Evolutionary conservation across 192 early-diverging fungal species (phyloP), one percentile per base, ranked within the genome.

Genomic region (Haplosporangium gracile): DNA sequence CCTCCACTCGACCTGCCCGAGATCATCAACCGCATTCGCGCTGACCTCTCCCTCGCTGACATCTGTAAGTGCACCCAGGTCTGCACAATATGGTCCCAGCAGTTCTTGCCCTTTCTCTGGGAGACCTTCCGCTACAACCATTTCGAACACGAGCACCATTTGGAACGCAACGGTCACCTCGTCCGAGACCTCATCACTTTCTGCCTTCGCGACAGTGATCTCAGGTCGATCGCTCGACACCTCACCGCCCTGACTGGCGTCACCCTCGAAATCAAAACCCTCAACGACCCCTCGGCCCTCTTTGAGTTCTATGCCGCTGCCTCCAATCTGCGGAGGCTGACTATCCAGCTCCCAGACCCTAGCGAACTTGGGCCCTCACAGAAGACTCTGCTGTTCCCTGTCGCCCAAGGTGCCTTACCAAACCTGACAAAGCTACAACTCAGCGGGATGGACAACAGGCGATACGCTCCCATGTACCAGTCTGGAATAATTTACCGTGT

Each of bases 51-150:
- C 4, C 2, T 49, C 18, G 13, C 55, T 8, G 81, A 82, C 32
- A 20, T 82, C 29, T 34, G 68, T 34, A 82, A 77, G 47, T 82
- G 81, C 49, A 72, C 29, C 26, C 68, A 60, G 36, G 70, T 82
- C 26, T 82, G 36, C 70, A 18, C n/a, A 22, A 73, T 49, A 6
- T 82, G 81, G 81, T 36, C 47, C n/a, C 32, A 26, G 26, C 51
- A 68, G 53, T 82, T 82, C 49, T 20, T 16, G 24, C 75, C 75
- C 1, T 82, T 82, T n/a, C 69, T 82, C 73, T 82, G 81, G 75
- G 75, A 82, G 20, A 26, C 57, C 9, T 13, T 65, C 11, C 72
- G 71, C 39, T 82, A 49, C 42, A 75, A 68, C 69, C 74, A 70
- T n/a, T 16, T 71, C 40, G 57, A 70, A 13, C 36, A 32, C 7